Evolutionary conservation across 768 basidiomycete species (phyloP), one percentile per base, ranked within the genome.

Genomic region (Leccinum boreale): DNA sequence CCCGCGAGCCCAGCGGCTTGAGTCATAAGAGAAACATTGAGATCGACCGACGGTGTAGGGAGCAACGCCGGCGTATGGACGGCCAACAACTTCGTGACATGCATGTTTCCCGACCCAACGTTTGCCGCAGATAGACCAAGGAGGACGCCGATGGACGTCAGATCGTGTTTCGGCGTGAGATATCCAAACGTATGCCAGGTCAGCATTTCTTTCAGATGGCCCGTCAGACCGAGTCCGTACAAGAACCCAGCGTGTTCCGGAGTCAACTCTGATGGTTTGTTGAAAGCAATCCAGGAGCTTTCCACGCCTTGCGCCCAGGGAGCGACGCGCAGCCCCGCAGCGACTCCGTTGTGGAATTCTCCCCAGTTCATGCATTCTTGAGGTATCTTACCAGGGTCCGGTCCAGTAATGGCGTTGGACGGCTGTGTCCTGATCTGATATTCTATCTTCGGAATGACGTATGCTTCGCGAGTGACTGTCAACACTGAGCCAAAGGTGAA

Each of bases 321-420:
- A 0, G 89, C 85, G 51, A 98, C 85, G 7, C 92, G 86, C 46
- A 99, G 73, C 3, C 89, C 97, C 4, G 93, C 91, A 8, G 94
- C 93, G 0, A 97, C 96, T 10, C 97, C 97, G 61, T 96, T 94
- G 73, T 98, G 94, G 73, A 99, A 99, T 59, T 95, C 91, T n/a
- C 92, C 94, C 97, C 96, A 99, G 52, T 79, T 82, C 5, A 84
- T 73, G 29, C 86, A 87, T 45, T 98, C 95, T 1, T 74, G 63
- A 0, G 82, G 78, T 58, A 94, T 82, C 69, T 92, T 90, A 19
- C 86, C 86, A n/a, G 78, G 68, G 57, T 92, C 91, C 1, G 87
- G 85, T 15, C 80, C 70, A 31, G 87, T 79, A 9, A 79, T 77
- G 36, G 85, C 71, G 65, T 90, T 90, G 53, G 85, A 75, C 5